Base-by-base conservation (phyloP, 2,329 filamentous ascomycete species). In the Seiridium unicorne region DNA sequence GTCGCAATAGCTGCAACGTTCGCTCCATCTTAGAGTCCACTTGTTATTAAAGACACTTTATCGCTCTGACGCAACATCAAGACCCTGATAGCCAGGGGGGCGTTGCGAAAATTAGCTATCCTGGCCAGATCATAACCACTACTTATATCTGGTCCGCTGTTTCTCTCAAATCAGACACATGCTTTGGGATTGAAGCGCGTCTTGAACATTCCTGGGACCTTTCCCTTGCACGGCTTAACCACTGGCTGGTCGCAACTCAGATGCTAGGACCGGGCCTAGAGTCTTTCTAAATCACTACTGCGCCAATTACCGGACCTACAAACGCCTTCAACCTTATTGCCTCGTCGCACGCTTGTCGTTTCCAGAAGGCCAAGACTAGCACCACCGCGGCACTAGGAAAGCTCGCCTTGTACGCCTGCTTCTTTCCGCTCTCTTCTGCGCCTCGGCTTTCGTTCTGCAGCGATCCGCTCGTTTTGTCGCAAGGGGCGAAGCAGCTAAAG, bases 1-100 rank as follows among this genome's bases (percentile, higher is more conserved):
- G 49, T 38, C 49, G 36, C 6, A 51, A 51, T 51, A 51, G 49
- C 49, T 31, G 31, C 49, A 51, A 51, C 49, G 49, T 51, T 38
- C 34, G 49, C 49, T 51, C 32, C 49, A n/a, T 31, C 36, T 51
- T 38, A 38, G 34, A 13, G 31, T 18, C 49, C 49, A 35, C 34
- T 36, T 51, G 49, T 35, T 34, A 51, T 35, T 51, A 51, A 35
- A 51, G 34, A 18, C 31, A 38, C 7, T 7, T 51, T 36, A 32
- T 34, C 31, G 49, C n/a, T 35, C 49, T 4, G 32, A 51, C 49
- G 49, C 18, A 38, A 51, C 49, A 9, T 8, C 9, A 13, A 9
- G 26, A 48, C 26, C 46, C n/a, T 18, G n/a, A 51, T 51, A 49
- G 11, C 34, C 26, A 49, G 6, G 47, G 26, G 26, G 18, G 47